These are phyloP conservation scores for Paecilomyces niveus DNA, from an alignment of 2,329 filamentous ascomycete species.

Conservation along the genomic window DNA sequence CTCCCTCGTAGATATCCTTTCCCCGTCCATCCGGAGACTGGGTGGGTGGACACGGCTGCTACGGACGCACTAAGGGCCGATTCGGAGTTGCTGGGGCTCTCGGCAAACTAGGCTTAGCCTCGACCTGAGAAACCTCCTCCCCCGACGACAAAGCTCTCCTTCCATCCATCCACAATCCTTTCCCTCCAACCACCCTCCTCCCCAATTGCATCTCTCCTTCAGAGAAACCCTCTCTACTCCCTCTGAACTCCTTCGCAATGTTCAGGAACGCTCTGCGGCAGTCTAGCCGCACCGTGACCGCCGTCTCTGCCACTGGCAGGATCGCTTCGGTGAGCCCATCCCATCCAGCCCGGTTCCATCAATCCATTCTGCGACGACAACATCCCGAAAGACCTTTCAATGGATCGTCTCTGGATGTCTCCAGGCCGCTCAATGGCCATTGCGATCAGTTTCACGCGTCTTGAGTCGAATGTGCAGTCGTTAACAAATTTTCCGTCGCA, in stretches of 20 bases:
- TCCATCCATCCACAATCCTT: slow-evolving; percentile 37
- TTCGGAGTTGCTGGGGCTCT: slow-evolving; percentile 30
- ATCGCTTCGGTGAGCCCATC: slow-evolving; percentile 82
- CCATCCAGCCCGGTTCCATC: slow-evolving; percentile 35
- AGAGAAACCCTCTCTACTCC: slow-evolving; percentile 37
- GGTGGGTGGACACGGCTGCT: neutral
- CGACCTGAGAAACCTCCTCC: slow-evolving; percentile 33
- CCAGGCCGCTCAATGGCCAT: slow-evolving; percentile 14
- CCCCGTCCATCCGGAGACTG: neutral
- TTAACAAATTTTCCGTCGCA: slow-evolving; percentile 35
- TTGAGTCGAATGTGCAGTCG: slow-evolving; percentile 41
- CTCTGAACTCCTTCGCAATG: slow-evolving; percentile 57
- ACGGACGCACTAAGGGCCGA: slow-evolving; percentile 26
- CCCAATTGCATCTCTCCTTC: slow-evolving; percentile 36
- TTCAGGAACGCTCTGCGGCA: slow-evolving; percentile 98
- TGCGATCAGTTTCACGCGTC: slow-evolving; percentile 14
- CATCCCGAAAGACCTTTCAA: slow-evolving; percentile 9
- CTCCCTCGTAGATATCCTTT: neutral
- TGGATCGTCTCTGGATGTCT: slow-evolving; percentile 8
- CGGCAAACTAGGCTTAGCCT: slow-evolving; percentile 34
- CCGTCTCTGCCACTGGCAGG: slow-evolving; percentile 85
- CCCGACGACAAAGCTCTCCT: slow-evolving; percentile 36
- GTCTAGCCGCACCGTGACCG: slow-evolving; percentile 90
- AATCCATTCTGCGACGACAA: slow-evolving; percentile 41
- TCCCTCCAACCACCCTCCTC: slow-evolving; percentile 30